These are phyloP conservation scores for Chaetomium tenue DNA, from an alignment of 495 filamentous ascomycete genomes.

Conservation along the genomic window DNA sequence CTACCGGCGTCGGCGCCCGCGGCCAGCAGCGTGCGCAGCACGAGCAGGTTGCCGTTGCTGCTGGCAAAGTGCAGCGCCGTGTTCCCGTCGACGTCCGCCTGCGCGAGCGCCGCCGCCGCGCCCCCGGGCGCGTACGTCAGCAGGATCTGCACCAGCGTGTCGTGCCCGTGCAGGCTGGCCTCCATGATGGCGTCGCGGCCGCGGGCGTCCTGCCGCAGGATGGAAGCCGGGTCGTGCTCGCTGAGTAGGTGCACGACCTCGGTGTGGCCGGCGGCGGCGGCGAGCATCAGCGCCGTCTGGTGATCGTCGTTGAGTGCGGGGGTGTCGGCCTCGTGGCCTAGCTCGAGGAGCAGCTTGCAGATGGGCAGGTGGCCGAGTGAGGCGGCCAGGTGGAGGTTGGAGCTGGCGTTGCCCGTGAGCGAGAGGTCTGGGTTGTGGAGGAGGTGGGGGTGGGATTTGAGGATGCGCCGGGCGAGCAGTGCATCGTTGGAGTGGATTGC, in stretches of 20 bases:
- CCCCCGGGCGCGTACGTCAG: conserved; percentile 53
- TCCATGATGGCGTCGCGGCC: conserved; percentile 60
- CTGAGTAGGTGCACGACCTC: conserved; percentile 60
- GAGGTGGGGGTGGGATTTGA: conserved; percentile 62
- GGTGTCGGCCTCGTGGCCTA: conserved; percentile 56
- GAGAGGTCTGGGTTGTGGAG: conserved; percentile 71
- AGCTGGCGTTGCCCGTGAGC: conserved; percentile 58
- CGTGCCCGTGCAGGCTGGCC: conserved; percentile 54
- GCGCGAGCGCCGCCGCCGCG: conserved; percentile 45
- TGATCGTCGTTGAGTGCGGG: conserved; percentile 67
- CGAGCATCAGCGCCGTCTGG: conserved; percentile 69
- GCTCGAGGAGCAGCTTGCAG: conserved; percentile 52
- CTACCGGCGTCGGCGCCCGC: conserved; percentile 62
- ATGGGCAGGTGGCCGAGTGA: conserved; percentile 64
- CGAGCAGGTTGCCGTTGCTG: conserved; percentile 67
- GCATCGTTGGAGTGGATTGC: conserved; percentile 72
- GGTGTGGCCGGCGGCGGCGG: conserved; percentile 56
- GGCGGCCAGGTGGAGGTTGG: conserved; percentile 73
- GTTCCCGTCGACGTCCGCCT: conserved; percentile 65
- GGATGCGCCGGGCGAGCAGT: conserved; percentile 67
- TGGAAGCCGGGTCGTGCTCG: conserved; percentile 41
- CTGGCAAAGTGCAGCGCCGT: conserved; percentile 72
- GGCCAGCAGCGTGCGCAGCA: conserved; percentile 65
- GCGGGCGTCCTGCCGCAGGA: conserved; percentile 54
- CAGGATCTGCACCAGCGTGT: conserved; percentile 59